Percentiles rank a stretch among this genome's conserved stretches.
Evolutionary conservation across 352 stramenopile species (phyloP).

Genomic region (Globisporangium yorkense): DNA sequence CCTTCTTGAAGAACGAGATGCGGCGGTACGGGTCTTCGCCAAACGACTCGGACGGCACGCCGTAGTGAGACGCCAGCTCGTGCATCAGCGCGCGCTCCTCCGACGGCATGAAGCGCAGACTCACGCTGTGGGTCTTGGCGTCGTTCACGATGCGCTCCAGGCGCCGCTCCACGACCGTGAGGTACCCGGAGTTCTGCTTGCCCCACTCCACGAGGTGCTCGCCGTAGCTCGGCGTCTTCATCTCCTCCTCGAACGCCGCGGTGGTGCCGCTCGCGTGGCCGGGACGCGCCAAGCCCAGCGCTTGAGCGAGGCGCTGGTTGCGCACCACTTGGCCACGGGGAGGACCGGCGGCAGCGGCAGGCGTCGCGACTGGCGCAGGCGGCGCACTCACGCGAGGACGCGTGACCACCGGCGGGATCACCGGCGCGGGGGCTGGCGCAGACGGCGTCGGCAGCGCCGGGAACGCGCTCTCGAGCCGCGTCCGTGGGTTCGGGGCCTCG

Average conservation of each 20-base stretch:
- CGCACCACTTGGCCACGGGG: constrained; percentile 48
- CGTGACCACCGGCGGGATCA: constrained; percentile 39
- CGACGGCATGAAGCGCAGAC: constrained; percentile 59
- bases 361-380: constrained; percentile 10
- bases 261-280: constrained; percentile 25
- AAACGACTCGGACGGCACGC: constrained; percentile 69
- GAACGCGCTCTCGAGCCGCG: constrained; percentile 53
- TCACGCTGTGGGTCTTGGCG: constrained; percentile 63
- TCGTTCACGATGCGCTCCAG: constrained; percentile 72
- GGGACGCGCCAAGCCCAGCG: constrained; percentile 44
- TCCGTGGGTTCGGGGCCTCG: constrained; percentile 17
- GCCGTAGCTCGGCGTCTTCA: constrained; percentile 64
- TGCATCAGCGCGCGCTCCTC: constrained; percentile 75
- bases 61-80: constrained; percentile 58
- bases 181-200: constrained; percentile 62
- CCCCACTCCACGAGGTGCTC: constrained; percentile 63
- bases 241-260: constrained; percentile 66
- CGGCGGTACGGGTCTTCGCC: constrained; percentile 60
- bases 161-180: constrained; percentile 65
- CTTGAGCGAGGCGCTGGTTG: constrained; percentile 64
- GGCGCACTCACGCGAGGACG: constrained; percentile 17
- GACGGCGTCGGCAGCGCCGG: constrained; percentile 47
- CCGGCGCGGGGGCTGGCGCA: constrained; percentile 26
- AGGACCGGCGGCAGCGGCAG: constrained; percentile 21
- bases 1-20: constrained; percentile 75